phyloP scores from a whole-genome alignment of 2,329 filamentous ascomycete genomes.

The Raffaelea deltoideospora region DNA sequence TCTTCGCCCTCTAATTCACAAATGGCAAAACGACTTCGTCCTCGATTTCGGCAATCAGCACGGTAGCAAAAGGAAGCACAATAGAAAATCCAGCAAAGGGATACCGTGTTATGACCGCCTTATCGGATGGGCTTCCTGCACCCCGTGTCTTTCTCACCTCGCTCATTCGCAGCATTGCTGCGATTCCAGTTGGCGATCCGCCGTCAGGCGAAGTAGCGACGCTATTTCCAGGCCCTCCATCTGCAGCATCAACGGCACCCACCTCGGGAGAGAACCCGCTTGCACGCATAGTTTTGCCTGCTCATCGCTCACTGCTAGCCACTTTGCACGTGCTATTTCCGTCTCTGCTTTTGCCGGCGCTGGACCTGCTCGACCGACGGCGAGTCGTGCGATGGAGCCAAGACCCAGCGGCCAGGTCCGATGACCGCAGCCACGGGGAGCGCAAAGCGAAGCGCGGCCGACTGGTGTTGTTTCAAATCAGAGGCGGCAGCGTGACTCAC shows the following conservation, averaged over 20 bases:
- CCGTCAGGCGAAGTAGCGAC: no score
- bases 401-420: neutral
- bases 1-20: no score
- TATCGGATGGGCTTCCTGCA: no score
- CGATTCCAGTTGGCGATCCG: no score
- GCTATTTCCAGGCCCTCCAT: no score
- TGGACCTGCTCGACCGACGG: slow-evolving; percentile 72
- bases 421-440: slow-evolving; percentile 24
- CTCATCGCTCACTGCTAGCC: slow-evolving; percentile 45
- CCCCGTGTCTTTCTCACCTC: no score
- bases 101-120: no score
- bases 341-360: slow-evolving; percentile 61
- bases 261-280: slow-evolving; percentile 18
- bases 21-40: no score
- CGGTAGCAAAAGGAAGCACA: no score
- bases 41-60: no score
- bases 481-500: slow-evolving; percentile 30
- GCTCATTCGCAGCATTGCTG: no score
- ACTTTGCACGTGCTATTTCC: slow-evolving; percentile 80
- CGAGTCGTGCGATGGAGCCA: slow-evolving; percentile 41
- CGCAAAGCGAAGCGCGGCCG: slow-evolving; percentile 32
- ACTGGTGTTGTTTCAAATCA: slow-evolving; percentile 15
- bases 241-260: neutral
- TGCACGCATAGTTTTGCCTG: slow-evolving; percentile 17
- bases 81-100: no score